Conservation (phyloP, 2,329 filamentous ascomycete genomes). For the Sclerotiophoma versabilis region DNA sequence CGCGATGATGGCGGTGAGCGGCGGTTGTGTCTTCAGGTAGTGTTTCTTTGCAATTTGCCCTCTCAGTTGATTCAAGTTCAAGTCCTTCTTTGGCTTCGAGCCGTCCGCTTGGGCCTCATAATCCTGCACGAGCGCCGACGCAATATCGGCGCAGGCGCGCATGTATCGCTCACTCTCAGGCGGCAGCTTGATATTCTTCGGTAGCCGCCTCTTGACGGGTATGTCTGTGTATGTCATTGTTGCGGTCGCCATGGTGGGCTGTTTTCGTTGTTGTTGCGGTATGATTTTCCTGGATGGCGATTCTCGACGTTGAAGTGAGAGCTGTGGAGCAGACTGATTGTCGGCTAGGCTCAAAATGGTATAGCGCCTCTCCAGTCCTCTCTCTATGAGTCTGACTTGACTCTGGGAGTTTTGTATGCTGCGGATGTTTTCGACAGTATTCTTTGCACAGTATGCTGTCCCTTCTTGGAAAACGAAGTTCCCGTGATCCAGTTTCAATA, state of each 20-base stretch:
- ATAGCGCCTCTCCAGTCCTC: not conserved
- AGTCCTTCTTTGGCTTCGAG: conserved; percentile 77
- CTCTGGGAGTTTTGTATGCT: too few relatives aligned
- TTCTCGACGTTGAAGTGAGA: conserved; percentile 31
- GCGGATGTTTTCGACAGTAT: too few relatives aligned
- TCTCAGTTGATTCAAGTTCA: conserved; percentile 90
- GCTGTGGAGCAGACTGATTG: conserved; percentile 31
- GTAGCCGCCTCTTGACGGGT: conserved; percentile 58
- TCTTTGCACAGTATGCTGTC: too few relatives aligned
- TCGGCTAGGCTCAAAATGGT: not conserved
- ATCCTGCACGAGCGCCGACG: conserved; percentile 91
- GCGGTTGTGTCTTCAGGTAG: conserved; percentile 83
- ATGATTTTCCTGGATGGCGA: conserved; percentile 26
- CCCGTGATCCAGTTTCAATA: too few relatives aligned
- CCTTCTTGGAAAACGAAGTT: too few relatives aligned
- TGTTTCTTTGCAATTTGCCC: conserved; percentile 93
- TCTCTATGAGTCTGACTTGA: too few relatives aligned
- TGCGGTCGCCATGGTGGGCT: conserved; percentile 60
- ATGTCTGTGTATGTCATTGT: conserved; percentile 66
- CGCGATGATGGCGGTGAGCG: conserved; percentile 94
- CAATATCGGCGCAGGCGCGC: conserved; percentile 93
- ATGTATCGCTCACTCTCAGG: conserved; percentile 95
- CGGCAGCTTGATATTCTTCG: conserved; percentile 78
- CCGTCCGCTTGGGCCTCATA: conserved; percentile 81
- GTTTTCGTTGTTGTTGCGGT: conserved; percentile 9